Evolutionary conservation across 805 yeast species (phyloP).

Genomic region (Kluyveromyces dobzhanskii): DNA sequence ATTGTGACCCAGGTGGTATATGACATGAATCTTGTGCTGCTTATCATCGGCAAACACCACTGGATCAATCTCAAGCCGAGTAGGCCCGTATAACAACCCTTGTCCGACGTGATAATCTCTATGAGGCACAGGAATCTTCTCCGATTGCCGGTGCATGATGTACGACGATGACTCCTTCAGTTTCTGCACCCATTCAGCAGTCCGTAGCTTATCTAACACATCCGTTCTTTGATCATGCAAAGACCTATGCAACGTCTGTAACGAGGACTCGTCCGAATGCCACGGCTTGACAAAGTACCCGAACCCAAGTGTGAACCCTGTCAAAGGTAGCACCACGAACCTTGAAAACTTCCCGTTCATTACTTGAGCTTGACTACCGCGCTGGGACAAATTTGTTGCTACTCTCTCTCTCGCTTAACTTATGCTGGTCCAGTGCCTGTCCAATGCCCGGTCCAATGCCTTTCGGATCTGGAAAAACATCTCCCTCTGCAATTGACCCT

Average conservation of each 20-base stretch:
- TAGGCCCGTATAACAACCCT: constrained; percentile 63
- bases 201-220: constrained; percentile 20
- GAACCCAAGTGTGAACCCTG: constrained; percentile 25
- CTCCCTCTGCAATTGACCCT: too few species aligned
- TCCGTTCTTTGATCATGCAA: constrained; percentile 20
- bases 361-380: too few species aligned
- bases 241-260: constrained; percentile 13
- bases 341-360: constrained; percentile 4
- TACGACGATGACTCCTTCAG: constrained; percentile 16
- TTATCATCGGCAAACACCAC: constrained; percentile 44
- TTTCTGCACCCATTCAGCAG: constrained; percentile 14
- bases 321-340: constrained; percentile 20
- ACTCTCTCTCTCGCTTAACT: too few species aligned
- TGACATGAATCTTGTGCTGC: constrained; percentile 44
- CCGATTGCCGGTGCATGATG: constrained; percentile 29
- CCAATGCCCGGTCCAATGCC: too few species aligned
- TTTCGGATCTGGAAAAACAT: too few species aligned
- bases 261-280: constrained; percentile 20
- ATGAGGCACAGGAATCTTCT: constrained; percentile 50
- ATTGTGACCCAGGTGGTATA: constrained; percentile 62
- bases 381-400: too few species aligned
- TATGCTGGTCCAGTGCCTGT: too few species aligned
- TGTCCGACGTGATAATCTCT: constrained; percentile 56
- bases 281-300: constrained; percentile 24
- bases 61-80: constrained; percentile 69